Evolutionary conservation across 441 rosid genomes (phyloP).

Genomic region (Lepidium campestre): DNA sequence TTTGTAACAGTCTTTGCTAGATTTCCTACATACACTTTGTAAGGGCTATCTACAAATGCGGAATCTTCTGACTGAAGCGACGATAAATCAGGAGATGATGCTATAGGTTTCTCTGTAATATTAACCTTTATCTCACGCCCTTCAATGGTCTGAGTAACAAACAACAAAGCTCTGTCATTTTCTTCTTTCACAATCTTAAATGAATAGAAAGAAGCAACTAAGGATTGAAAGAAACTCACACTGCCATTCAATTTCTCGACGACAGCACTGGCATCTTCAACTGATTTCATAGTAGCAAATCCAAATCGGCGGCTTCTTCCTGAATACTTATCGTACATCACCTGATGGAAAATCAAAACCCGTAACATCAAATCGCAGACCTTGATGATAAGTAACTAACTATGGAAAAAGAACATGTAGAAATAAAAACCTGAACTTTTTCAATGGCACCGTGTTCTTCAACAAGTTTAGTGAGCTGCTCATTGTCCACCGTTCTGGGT

Average conservation of each 20-base stretch:
- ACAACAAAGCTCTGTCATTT: background rate
- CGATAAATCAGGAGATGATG: constrained; percentile 38
- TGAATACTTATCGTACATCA: constrained; percentile 80
- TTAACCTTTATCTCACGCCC: constrained; percentile 84
- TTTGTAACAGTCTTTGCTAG: constrained; percentile 73
- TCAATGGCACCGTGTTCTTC: constrained; percentile 83
- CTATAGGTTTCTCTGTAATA: constrained; percentile 74
- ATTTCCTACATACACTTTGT: constrained; percentile 84
- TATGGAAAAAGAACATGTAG: background rate
- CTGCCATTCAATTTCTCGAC: constrained; percentile 81
- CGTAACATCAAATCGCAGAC: background rate
- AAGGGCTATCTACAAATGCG: constrained; percentile 62
- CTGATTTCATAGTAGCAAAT: constrained; percentile 79
- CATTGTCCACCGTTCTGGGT: constrained; percentile 59
- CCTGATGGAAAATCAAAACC: constrained; percentile 31
- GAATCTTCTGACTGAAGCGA: constrained; percentile 60
- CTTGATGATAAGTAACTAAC: background rate
- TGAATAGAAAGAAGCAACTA: background rate
- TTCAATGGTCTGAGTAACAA: constrained; percentile 36
- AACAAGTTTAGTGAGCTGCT: constrained; percentile 59
- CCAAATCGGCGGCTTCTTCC: constrained; percentile 88
- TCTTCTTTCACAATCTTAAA: background rate
- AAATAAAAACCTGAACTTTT: constrained; percentile 57
- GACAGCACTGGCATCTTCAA: constrained; percentile 76
- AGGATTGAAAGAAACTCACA: constrained; percentile 33